Percentiles rank a stretch among this genome's conserved stretches.
These are phyloP conservation scores for Striga hermonthica DNA, from an alignment of 305 asterid genomes.

Conservation along the genomic window DNA sequence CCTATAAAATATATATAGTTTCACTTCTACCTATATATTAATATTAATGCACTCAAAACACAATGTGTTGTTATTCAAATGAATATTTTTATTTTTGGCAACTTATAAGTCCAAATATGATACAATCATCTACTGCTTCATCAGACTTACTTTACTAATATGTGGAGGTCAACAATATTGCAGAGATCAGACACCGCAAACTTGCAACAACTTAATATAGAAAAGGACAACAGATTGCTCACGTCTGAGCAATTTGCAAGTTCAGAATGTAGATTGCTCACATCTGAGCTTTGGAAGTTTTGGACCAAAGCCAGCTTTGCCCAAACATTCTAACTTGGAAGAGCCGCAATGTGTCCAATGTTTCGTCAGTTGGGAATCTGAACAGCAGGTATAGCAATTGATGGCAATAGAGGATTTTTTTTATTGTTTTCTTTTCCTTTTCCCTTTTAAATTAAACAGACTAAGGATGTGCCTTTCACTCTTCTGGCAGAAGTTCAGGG, in stretches of 20 bases:
- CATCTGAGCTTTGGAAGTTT: constrained; percentile 95
- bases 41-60: too few relatives aligned
- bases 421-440: neutral
- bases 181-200: constrained; percentile 48
- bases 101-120: too few relatives aligned
- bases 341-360: constrained; percentile 47
- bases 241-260: constrained; percentile 74
- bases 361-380: constrained; percentile 52
- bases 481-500: constrained; percentile 60
- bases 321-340: constrained; percentile 52
- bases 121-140: too few relatives aligned
- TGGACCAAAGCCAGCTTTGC: constrained; percentile 58
- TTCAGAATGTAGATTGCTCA: constrained; percentile 69
- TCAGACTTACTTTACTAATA: too few relatives aligned
- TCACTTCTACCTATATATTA: too few relatives aligned
- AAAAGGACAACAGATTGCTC: constrained; percentile 49
- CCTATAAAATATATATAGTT: too few relatives aligned
- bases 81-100: too few relatives aligned
- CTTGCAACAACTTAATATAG: constrained; percentile 63
- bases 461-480: constrained; percentile 23
- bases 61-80: too few relatives aligned
- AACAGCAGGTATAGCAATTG: constrained; percentile 50
- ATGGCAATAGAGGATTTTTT: constrained; percentile 14
- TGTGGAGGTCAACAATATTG: too few relatives aligned
- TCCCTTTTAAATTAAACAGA: neutral